Base-by-base conservation (phyloP, 768 basidiomycete genomes). In the Macrolepiota fuliginosa region DNA sequence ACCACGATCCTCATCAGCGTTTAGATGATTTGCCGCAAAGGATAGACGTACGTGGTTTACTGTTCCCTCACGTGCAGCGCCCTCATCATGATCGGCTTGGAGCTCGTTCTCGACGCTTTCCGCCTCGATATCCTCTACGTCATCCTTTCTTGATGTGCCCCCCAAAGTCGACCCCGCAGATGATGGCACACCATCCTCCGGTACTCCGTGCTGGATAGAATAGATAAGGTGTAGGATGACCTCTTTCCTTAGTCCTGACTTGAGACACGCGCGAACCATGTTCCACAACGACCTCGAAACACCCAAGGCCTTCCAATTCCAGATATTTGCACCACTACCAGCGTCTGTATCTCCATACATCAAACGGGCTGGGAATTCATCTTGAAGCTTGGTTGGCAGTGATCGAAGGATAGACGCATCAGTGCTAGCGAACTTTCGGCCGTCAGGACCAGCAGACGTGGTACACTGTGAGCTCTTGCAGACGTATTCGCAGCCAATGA, bases 401-500 rank as follows among this genome's bases (percentile, higher is more conserved):
- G 88, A 83, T 45, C 85, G 84, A 64, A 91, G 79, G 69, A 92
- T 87, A 12, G 86, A 84, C 2, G 83, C 77, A 66, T 92, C 91
- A 0, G 88, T 91, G 68, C 86, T 88, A 0, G 89, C 86, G 65
- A 85, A 91, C 64, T 77, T 84, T 32, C 89, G 83, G 3, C 86
- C 86, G 35, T 88, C 87, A 2, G 78, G 61, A 7, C 75, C 69
- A 27, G 76, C 68, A 35, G 76, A 70, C 29, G 78, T 69, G 27
- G 76, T 62, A 68, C 89, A 91, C 22, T 73, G 46, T 1, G 73
- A 45, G 29, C 79, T 85, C 54, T 79, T 80, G 69, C 91, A 93
- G 4, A 79, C 77, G 62, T 93, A 93, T 69, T 90, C 88, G 69
- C 90, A 91, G n/a, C 89, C 91, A 37, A 93, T 90, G 71, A 93